A percentile compares a stretch with the other conserved stretches of the same genome.
Evolutionary conservation across 2,329 filamentous ascomycete genomes (phyloP).

Genomic region (Mycosphaerella sp.): DNA sequence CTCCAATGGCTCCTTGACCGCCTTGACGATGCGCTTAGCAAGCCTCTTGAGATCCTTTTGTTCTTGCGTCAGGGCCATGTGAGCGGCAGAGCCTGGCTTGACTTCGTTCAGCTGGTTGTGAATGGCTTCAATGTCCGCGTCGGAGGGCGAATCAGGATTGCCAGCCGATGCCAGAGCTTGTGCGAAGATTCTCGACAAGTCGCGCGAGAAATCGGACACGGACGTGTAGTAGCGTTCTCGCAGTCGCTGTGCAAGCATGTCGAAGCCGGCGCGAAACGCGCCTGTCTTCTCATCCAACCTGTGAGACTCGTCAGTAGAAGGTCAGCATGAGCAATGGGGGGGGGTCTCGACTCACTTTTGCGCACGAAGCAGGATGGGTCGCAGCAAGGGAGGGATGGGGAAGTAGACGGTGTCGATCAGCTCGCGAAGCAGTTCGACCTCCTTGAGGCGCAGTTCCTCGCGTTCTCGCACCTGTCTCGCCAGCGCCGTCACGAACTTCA

Average conservation of each 20-base stretch:
- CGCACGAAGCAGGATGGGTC: conserved; percentile 72
- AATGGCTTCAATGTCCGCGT: conserved; percentile 30
- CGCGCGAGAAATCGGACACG: conserved; percentile 54
- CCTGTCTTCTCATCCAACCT: conserved; percentile 56
- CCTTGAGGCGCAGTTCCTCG: conserved; percentile 70
- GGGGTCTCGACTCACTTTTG: conserved; percentile 58
- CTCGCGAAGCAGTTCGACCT: conserved; percentile 66
- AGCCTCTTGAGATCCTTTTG: conserved; percentile 74
- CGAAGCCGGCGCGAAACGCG: conserved; percentile 50
- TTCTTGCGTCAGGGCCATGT: conserved; percentile 48
- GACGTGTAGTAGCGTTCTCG: conserved; percentile 54
- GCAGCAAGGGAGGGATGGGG: conserved; percentile 69
- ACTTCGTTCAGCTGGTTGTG: conserved; percentile 38
- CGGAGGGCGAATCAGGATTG: conserved; percentile 21
- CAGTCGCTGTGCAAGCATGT: conserved; percentile 48
- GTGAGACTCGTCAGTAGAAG: conserved; percentile 34
- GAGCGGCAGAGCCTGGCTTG: conserved; percentile 33
- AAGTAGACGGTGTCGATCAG: conserved; percentile 90
- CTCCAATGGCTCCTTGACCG: conserved; percentile 70
- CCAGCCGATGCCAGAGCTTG: conserved; percentile 41
- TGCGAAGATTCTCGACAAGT: conserved; percentile 52
- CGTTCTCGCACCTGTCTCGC: conserved; percentile 66
- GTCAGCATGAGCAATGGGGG: background rate
- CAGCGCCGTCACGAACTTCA: conserved; percentile 66
- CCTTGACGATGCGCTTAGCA: conserved; percentile 84